These are phyloP conservation scores for Aspergillus pseudoterreus DNA, from an alignment of 2,329 filamentous ascomycete genomes.

Conservation along the genomic window DNA sequence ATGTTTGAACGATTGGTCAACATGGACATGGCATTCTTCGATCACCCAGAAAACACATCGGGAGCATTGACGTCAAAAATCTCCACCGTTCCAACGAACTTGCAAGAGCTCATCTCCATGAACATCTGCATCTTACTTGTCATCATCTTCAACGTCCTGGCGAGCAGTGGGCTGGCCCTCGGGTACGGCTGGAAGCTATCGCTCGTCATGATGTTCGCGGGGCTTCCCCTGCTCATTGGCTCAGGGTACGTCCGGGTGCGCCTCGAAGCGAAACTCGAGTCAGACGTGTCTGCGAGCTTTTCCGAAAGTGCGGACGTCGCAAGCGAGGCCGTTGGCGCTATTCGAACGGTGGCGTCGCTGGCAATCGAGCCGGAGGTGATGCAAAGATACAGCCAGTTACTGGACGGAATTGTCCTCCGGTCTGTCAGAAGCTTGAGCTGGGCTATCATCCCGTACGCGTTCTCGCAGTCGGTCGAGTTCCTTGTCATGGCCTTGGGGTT, in stretches of 20 bases:
- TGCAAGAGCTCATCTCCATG: conserved; percentile 49
- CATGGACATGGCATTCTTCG: conserved; percentile 28
- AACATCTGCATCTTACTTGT: conserved; percentile 49
- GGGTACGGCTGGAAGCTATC: conserved; percentile 49
- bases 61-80: conserved; percentile 24
- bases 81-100: conserved; percentile 18
- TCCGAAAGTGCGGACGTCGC: conserved; percentile 45
- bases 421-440: conserved; percentile 15
- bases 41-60: conserved; percentile 23
- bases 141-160: conserved; percentile 45
- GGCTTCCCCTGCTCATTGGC: conserved; percentile 42
- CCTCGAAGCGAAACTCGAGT: conserved; percentile 45
- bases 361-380: conserved; percentile 41
- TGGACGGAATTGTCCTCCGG: conserved; percentile 13
- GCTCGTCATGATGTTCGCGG: conserved; percentile 44
- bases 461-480: conserved; percentile 23
- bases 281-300: conserved; percentile 39
- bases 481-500: conserved; percentile 24
- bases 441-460: conserved; percentile 20
- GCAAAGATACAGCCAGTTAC: conserved; percentile 14
- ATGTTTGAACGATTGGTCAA: conserved; percentile 20
- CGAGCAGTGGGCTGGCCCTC: conserved; percentile 45
- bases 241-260: conserved; percentile 48
- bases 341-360: conserved; percentile 46
- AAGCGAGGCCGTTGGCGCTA: conserved; percentile 44